Conservation (phyloP, 495 filamentous ascomycete genomes). For the Podospora pseudoanserina region DNA sequence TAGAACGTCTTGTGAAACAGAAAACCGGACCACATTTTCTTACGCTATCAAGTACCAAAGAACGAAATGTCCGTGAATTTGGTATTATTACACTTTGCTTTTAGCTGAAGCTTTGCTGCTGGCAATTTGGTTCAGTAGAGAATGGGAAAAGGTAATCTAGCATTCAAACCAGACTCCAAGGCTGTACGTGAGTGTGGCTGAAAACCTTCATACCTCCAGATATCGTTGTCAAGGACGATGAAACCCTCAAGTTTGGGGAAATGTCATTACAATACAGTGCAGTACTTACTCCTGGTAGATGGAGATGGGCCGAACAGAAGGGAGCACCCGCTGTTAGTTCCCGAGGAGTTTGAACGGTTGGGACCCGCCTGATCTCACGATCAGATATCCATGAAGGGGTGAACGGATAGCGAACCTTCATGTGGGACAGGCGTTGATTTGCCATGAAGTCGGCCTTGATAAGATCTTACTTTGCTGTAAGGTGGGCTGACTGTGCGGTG, state of each 20-base stretch:
- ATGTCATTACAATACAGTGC: background rate
- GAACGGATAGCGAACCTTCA: background rate
- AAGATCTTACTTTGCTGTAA: background rate
- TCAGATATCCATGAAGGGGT: background rate
- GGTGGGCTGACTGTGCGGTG: background rate
- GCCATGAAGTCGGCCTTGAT: background rate
- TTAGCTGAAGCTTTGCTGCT: background rate
- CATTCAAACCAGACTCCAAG: too few species aligned
- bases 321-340: background rate
- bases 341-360: background rate
- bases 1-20: slow-evolving; percentile 16
- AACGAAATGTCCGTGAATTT: background rate
- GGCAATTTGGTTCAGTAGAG: too few species aligned
- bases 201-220: too few species aligned
- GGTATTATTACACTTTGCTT: background rate
- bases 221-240: too few species aligned
- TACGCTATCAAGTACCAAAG: background rate
- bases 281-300: background rate
- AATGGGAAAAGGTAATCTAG: too few species aligned
- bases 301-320: background rate
- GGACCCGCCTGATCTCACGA: background rate
- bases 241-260: background rate
- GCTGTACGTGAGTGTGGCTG: too few species aligned
- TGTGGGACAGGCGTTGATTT: background rate
- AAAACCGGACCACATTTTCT: slow-evolving; percentile 9